Base-by-base conservation (phyloP, 2,329 filamentous ascomycete genomes). In the Chaetomiaceae sp. region DNA sequence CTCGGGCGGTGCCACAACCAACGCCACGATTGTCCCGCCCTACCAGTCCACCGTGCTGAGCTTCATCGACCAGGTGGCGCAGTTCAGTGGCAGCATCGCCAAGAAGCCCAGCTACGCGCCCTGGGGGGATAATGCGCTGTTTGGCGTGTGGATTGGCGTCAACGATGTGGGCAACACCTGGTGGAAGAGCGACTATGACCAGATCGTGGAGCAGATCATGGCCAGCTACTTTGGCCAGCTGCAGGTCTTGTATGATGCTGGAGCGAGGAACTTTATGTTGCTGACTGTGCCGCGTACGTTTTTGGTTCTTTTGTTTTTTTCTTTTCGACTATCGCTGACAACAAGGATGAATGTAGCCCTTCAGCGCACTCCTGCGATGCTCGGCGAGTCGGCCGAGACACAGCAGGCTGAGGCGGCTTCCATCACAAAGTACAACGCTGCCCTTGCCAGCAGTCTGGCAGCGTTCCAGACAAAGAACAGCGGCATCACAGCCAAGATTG, bases 161-260 rank as follows among this genome's bases (percentile, higher is more conserved):
- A 82, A 82, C 61, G 79, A 82, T 58, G 71, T 81, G 14, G 75
- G 75, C 13, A 77, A 75, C 60, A 69, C 69, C 9, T 80, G 74
- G 67, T 73, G 60, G 60, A 21, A 38, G 51, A 18, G 80, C 55
- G 71, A 81, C 1, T 75, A 59, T 9, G 56, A 55, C 23, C 55
- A 60, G 5, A 55, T 73, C 4, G 55, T 70, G 0, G 64, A 64
- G 3, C 61, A 63, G 30, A 68, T 80, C 9, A 69, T 77, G 59
- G 67, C 70, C 13, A 65, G 66, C 25, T 78, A 79, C 47, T 74
- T 74, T 45, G 57, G 62, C 2, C 65, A 74, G 40, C 56, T 74
- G 41, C 63, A 75, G 51, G 62, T 71, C 3, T 52, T 80, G 33
- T 78, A 75, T 48, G 57, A 69, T 13, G 67, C 68, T 5, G 77